Evolutionary conservation across 768 basidiomycete genomes (phyloP), one percentile per base, ranked within the genome.

Genomic region (Astraeus odoratus): DNA sequence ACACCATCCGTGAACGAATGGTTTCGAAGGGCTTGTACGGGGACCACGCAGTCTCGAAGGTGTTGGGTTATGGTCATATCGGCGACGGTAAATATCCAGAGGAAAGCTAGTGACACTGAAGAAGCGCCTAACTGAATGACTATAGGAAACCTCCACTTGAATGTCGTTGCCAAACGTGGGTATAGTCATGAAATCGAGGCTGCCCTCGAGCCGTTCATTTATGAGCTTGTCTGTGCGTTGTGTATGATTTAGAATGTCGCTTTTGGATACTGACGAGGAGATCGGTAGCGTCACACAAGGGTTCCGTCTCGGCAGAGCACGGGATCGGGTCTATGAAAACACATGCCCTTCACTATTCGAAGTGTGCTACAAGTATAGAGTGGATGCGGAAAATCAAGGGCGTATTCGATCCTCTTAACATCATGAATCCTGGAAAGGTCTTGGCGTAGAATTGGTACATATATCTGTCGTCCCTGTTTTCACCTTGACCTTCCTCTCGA

Each of bases 261-360:
- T n/a, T n/a, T n/a, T n/a, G n/a, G 42, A n/a, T 3, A 39, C 46
- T 49, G 25, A 47, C 51, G 34, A 24, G 20, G n/a, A 16, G 30
- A 26, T 40, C 35, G 41, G 18, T 50, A 90, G 86, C 81, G 16
- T 80, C 78, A 1, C 76, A 86, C 58, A 77, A 81, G 41, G 95
- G 95, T 7, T 97, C 95, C 0, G 80, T 99, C 52, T 97, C 94
- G 5, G 95, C 95, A 2, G 95, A 99, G 60, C 95, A 99, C 62
- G 95, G 95, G 5, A 82, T 99, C 43, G 94, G 95, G n/a, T 76
- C 83, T 0, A 91, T 91, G 86, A 98, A 98, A 70, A 86, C 87
- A 0, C 81, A 86, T 45, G 89, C 90, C 13, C 77, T 98, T 18
- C 75, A 75, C 30, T 98, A 96, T 66, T 91, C 90, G 5, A 96